Evolutionary conservation across 2,329 filamentous ascomycete species (phyloP), one percentile per base, ranked within the genome.

Genomic region (Ascocoryne sarcoides): DNA sequence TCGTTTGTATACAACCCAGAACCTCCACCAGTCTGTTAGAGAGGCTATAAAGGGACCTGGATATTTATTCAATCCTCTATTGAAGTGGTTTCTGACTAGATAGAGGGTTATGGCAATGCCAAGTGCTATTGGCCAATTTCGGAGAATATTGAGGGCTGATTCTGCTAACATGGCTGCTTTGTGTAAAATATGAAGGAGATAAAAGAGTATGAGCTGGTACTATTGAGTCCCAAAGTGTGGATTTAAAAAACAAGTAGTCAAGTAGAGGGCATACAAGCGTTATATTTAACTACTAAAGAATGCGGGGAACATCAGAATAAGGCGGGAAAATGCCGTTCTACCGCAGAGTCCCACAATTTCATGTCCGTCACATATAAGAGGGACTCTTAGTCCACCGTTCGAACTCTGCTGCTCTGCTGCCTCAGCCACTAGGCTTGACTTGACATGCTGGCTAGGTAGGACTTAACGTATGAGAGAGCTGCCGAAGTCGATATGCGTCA

Each of bases 1-100:
- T 36, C 75, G 70, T 7, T 71, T 68, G 42, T 70, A 77, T 1
- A 84, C 82, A 51, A 87, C 81, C 54, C 72, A 70, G 47, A 87
- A 75, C 15, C 84, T 70, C 84, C 84, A 90, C 70, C 76, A 79
- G 55, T 90, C 75, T 10, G 80, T 84, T 40, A 75, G 67, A 3
- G 64, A 79, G 15, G 84, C 85, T 31, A 85, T 55, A 41, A 79
- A 67, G 0, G 80, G 84, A 0, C 84, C 85, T 0, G 85, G 84
- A 51, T 85, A 86, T 54, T 72, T 77, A 60, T 79, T 75, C 43
- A 87, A 62, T 4, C 81, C 79, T 52, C 68, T 64, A 37, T 70
- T 61, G 49, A 69, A 71, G 34, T 65, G 65, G 48, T 74, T 75
- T 38, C 58, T 62, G n/a, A 63, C 52, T 9, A 75, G 60, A 56